Percentiles rank a stretch among this genome's conserved stretches.
phyloP scores from a whole-genome alignment of 345 rosid species.

The Geranium brycei region DNA sequence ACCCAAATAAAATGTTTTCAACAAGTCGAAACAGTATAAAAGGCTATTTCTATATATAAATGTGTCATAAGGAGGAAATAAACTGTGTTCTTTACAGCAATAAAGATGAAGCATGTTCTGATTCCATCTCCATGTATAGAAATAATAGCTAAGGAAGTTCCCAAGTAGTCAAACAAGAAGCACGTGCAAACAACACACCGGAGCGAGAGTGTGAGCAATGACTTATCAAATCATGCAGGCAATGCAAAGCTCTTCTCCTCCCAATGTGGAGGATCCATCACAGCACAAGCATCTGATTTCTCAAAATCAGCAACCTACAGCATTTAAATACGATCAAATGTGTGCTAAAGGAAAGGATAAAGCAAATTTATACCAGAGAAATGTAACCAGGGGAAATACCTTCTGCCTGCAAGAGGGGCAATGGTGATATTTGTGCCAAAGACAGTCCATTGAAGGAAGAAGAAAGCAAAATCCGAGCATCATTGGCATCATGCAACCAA shows the following conservation, averaged over 20 bases:
- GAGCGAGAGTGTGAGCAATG: background rate
- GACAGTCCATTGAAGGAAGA: slow-evolving; percentile 91
- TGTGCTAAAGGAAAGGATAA: background rate
- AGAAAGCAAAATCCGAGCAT: slow-evolving; percentile 88
- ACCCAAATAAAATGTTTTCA: too few species aligned
- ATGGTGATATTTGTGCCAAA: slow-evolving; percentile 90
- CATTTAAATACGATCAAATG: slow-evolving; percentile 3
- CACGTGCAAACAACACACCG: background rate
- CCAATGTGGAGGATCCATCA: slow-evolving; percentile 84
- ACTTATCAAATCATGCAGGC: slow-evolving; percentile 31
- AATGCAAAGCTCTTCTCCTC: slow-evolving; percentile 60
- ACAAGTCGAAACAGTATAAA: background rate
- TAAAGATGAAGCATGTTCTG: background rate
- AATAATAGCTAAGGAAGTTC: too few species aligned
- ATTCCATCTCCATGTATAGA: too few species aligned
- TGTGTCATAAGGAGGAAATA: background rate
- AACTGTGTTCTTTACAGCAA: background rate
- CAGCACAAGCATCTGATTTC: slow-evolving; percentile 71
- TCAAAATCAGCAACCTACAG: slow-evolving; percentile 73
- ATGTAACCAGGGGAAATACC: slow-evolving; percentile 15
- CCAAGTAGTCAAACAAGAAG: too few species aligned
- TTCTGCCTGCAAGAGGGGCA: slow-evolving; percentile 71
- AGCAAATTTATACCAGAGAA: background rate
- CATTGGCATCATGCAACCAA: slow-evolving; percentile 45
- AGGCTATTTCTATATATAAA: background rate